Conservation (phyloP, 2,329 filamentous ascomycete genomes). For the Bipolaris gigantea region DNA sequence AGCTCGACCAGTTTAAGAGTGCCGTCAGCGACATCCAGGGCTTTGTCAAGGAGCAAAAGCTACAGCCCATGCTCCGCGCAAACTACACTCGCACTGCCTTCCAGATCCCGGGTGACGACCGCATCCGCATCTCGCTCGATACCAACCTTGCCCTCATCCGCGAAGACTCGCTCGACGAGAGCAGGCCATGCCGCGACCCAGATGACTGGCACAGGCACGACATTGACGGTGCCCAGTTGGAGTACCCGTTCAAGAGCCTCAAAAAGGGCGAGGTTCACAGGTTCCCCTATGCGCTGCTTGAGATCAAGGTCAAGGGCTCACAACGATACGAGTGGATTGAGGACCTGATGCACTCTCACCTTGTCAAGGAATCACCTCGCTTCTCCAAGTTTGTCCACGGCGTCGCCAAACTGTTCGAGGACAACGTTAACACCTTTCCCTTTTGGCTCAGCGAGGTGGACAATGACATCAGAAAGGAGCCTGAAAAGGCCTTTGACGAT, state of each 20-base stretch:
- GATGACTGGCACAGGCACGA: constrained; percentile 89
- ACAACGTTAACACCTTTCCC: constrained; percentile 92
- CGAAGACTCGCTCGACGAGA: constrained; percentile 71
- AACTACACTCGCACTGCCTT: constrained; percentile 95
- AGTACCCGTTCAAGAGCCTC: constrained; percentile 84
- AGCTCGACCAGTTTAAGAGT: constrained; percentile 69
- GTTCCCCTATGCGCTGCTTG: constrained; percentile 88
- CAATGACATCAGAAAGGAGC: constrained; percentile 90
- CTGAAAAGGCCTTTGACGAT: constrained; percentile 84
- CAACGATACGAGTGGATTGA: constrained; percentile 84
- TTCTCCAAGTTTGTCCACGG: constrained; percentile 99
- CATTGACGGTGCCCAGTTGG: constrained; percentile 79
- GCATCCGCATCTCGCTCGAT: constrained; percentile 89
- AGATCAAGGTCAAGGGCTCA: constrained; percentile 77
- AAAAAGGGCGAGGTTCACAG: constrained; percentile 88
- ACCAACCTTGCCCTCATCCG: constrained; percentile 87
- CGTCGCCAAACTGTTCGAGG: constrained; percentile 84
- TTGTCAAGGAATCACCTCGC: constrained; percentile 83
- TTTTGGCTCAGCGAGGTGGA: constrained; percentile 95
- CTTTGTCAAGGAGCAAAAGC: constrained; percentile 74
- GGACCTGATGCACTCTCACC: constrained; percentile 88
- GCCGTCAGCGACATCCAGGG: constrained; percentile 76
- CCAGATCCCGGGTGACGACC: constrained; percentile 90
- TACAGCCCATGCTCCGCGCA: constrained; percentile 84
- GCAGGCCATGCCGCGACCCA: constrained; percentile 86